These are phyloP conservation scores for Polyplosphaeria fusca DNA, from an alignment of 495 filamentous ascomycete genomes.

Conservation along the genomic window DNA sequence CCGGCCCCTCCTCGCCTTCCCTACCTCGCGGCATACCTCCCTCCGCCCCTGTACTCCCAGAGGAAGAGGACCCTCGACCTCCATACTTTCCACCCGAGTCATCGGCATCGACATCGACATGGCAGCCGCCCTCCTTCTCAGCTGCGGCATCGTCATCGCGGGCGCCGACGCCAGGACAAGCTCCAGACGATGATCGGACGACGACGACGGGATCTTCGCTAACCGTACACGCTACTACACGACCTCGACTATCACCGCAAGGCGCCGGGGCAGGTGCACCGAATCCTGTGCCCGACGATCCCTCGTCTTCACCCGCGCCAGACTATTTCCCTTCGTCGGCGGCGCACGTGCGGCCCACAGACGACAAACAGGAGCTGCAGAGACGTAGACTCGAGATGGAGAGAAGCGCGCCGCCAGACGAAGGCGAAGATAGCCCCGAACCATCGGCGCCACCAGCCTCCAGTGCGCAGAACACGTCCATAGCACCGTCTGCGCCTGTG, in stretches of 20 bases:
- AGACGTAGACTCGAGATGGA: slow-evolving; percentile 68
- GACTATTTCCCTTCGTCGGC: slow-evolving; percentile 24
- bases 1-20: slow-evolving; percentile 9
- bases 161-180: not conserved
- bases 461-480: not conserved
- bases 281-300: not conserved
- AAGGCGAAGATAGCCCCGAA: slow-evolving; percentile 43
- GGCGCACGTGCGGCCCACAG: slow-evolving; percentile 39
- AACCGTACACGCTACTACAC: slow-evolving; percentile 8
- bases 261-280: not conserved
- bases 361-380: slow-evolving; percentile 86
- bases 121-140: not conserved
- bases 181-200: slow-evolving; percentile 1
- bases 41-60: slow-evolving; percentile 35
- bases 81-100: slow-evolving; percentile 17
- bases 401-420: slow-evolving; percentile 63
- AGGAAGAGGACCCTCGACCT: slow-evolving; percentile 20
- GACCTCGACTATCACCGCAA: not conserved
- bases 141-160: slow-evolving; percentile 5
- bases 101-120: slow-evolving; percentile 7
- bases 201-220: not conserved
- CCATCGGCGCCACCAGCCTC: slow-evolving; percentile 7
- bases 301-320: not conserved
- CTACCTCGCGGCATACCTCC: slow-evolving; percentile 17
- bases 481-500: slow-evolving; percentile 61